A percentile compares a stretch with the other conserved stretches of the same genome.
Conservation (phyloP, 2,329 filamentous ascomycete genomes). For the Stachybotrys echinatus region DNA sequence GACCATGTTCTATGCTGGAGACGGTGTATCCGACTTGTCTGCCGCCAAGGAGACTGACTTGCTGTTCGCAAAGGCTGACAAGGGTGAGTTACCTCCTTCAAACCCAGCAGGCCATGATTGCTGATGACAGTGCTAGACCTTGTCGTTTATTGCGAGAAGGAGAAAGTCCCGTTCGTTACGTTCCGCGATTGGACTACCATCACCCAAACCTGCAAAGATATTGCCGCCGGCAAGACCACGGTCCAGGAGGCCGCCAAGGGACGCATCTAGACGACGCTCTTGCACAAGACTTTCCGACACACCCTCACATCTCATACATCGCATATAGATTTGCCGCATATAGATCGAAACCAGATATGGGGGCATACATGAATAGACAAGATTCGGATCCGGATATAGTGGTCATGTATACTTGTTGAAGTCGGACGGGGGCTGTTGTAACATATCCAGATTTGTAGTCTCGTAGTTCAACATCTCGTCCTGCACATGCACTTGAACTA, state of each 20-base stretch:
- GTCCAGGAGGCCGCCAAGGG: constrained; percentile 64
- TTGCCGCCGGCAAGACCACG: constrained; percentile 65
- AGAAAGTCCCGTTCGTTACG: constrained; percentile 80
- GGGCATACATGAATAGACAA: neutral
- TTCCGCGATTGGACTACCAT: constrained; percentile 84
- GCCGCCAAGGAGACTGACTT: constrained; percentile 90
- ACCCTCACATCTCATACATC: too few species aligned
- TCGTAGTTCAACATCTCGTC: too few species aligned
- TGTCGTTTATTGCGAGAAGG: constrained; percentile 77
- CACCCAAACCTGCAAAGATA: constrained; percentile 67
- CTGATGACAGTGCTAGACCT: constrained; percentile 54
- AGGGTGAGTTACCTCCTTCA: constrained; percentile 53
- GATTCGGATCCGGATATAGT: neutral
- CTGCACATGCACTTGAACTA: too few species aligned
- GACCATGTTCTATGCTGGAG: constrained; percentile 88
- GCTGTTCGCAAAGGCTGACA: constrained; percentile 87
- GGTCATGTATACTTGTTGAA: too few species aligned
- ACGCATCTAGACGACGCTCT: constrained; percentile 26
- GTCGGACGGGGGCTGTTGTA: too few species aligned
- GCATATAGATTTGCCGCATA: neutral
- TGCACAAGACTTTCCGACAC: too few species aligned
- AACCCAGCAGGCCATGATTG: neutral
- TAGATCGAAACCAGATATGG: neutral
- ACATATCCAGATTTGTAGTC: too few species aligned
- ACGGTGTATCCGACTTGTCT: constrained; percentile 88